Evolutionary conservation across 305 asterid genomes (phyloP).

Genomic region (Solanum hybrid): DNA sequence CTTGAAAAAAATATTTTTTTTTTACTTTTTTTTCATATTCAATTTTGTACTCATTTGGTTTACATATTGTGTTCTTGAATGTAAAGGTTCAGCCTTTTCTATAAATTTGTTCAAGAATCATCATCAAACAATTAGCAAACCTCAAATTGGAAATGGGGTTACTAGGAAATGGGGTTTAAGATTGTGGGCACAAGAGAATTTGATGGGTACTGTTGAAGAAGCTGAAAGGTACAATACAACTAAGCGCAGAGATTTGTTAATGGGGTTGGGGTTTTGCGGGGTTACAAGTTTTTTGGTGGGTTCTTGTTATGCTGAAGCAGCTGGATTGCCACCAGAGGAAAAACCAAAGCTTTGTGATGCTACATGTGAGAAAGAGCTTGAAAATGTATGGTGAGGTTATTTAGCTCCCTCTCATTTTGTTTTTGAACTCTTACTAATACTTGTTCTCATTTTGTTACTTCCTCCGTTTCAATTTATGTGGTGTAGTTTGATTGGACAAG

Average conservation of each 20-base stretch:
- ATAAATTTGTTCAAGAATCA: constrained; percentile 18
- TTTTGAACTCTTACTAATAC: not conserved
- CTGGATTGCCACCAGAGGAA: constrained; percentile 91
- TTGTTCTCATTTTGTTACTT: not conserved
- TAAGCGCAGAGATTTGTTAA: constrained; percentile 50
- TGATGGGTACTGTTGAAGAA: constrained; percentile 3
- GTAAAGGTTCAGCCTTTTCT: constrained; percentile 32
- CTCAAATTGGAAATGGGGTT: constrained; percentile 8
- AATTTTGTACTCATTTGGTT: not conserved
- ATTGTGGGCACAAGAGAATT: constrained; percentile 10
- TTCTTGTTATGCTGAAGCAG: constrained; percentile 38
- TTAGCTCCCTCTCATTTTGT: constrained; percentile 18
- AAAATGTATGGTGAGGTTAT: constrained; percentile 94
- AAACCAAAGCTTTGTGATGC: constrained; percentile 79
- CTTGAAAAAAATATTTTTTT: not conserved
- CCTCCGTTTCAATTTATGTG: not conserved
- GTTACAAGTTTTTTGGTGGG: constrained; percentile 29
- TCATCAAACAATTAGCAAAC: constrained; percentile 22
- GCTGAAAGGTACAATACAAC: constrained; percentile 18
- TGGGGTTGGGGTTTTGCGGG: constrained; percentile 39
- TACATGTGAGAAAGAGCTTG: constrained; percentile 85
- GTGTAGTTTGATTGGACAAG: not conserved
- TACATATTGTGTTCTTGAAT: not conserved
- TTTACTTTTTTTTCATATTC: not conserved
- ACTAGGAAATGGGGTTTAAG: constrained; percentile 21